Evolutionary conservation across 257 asterid genomes (phyloP).

Genomic region (Lycium barbarum): DNA sequence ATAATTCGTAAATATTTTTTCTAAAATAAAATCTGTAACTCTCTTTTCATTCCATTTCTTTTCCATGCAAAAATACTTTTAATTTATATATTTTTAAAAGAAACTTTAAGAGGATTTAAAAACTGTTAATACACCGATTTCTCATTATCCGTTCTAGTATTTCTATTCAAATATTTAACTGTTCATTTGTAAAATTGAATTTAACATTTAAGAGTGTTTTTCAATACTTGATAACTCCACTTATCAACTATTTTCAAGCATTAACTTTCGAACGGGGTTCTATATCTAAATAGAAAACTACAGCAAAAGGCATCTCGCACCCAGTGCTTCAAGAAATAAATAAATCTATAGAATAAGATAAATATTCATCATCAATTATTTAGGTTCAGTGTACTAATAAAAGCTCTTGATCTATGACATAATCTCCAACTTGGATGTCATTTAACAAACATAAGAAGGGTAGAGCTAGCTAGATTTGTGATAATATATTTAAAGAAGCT

Average conservation of each 20-base stretch:
- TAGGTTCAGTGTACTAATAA: constrained; percentile 49
- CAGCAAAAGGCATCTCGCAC: background rate
- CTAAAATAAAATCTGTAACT: background rate
- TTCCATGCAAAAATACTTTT: background rate
- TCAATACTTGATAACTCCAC: background rate
- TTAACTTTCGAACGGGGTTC: background rate
- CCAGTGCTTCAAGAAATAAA: background rate
- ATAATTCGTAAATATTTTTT: too few relatives aligned
- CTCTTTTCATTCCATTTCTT: background rate
- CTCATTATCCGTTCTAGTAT: background rate
- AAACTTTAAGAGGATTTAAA: background rate
- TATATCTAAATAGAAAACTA: background rate
- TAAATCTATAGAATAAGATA: background rate
- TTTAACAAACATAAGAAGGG: constrained; percentile 1
- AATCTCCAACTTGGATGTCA: constrained; percentile 28
- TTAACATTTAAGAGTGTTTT: background rate
- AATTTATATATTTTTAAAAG: background rate
- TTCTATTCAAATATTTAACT: background rate
- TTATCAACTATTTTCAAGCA: background rate
- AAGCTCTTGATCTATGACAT: constrained; percentile 33
- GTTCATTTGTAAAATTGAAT: background rate
- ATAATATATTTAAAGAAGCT: constrained; percentile 35
- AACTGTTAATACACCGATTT: background rate
- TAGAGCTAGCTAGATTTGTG: constrained; percentile 6
- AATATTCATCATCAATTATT: constrained; percentile 44